phyloP scores from a whole-genome alignment of 2,329 filamentous ascomycete genomes.

The Epichloe hybrida region DNA sequence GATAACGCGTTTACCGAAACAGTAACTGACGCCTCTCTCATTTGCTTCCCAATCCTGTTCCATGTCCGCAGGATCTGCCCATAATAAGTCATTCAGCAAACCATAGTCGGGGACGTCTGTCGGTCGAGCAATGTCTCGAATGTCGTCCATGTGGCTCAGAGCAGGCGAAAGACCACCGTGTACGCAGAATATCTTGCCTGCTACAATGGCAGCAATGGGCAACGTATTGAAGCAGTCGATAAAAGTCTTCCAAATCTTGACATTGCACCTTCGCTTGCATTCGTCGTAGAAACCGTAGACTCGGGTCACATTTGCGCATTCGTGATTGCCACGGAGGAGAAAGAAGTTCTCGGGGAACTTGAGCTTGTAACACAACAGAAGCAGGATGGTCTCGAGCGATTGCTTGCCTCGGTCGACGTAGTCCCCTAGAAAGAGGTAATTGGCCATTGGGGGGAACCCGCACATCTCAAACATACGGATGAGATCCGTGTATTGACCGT shows the following conservation, averaged over 20 bases:
- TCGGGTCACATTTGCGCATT: slow-evolving; percentile 89
- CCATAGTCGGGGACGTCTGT: slow-evolving; percentile 97
- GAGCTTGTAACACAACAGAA: slow-evolving; percentile 91
- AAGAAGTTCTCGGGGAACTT: slow-evolving; percentile 98
- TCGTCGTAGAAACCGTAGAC: slow-evolving; percentile 98
- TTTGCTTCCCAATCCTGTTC: slow-evolving; percentile 97
- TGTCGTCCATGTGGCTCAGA: slow-evolving; percentile 94
- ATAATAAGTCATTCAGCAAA: slow-evolving; percentile 83
- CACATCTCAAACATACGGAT: slow-evolving; percentile 99
- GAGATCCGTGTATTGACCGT: slow-evolving; percentile 91
- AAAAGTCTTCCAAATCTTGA: slow-evolving; percentile 97
- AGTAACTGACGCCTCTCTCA: slow-evolving; percentile 92
- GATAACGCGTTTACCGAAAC: slow-evolving; percentile 96
- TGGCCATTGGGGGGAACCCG: slow-evolving; percentile 74
- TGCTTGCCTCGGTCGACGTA: slow-evolving; percentile 97
- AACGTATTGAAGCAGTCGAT: slow-evolving; percentile 93
- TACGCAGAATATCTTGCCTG: slow-evolving; percentile 94
- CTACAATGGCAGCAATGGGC: slow-evolving; percentile 91
- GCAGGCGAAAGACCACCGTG: slow-evolving; percentile 90
- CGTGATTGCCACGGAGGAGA: slow-evolving; percentile 84
- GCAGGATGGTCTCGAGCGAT: slow-evolving; percentile 83
- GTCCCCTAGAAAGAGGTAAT: slow-evolving; percentile 89
- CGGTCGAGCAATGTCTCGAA: slow-evolving; percentile 85
- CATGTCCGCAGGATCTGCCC: slow-evolving; percentile 98
- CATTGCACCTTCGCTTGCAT: slow-evolving; percentile 89